Conservation (phyloP, 768 basidiomycete genomes). For the Psilocybe azurescens region DNA sequence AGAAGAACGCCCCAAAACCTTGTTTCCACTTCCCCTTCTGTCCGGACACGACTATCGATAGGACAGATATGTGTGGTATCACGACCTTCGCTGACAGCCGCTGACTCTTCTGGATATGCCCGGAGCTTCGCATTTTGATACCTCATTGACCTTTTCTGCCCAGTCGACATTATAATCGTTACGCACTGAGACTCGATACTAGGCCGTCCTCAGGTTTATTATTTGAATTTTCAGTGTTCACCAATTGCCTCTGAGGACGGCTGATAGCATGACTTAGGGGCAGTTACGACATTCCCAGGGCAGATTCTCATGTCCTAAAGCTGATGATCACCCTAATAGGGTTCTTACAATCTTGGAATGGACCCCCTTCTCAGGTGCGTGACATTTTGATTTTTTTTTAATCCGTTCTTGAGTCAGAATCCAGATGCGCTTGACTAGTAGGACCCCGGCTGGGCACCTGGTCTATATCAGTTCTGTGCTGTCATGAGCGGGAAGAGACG, state of each 20-base stretch:
- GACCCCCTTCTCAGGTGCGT: constrained; percentile 5
- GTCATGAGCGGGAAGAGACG: no score
- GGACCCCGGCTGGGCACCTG: neutral
- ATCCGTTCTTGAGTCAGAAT: neutral
- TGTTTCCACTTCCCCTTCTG: neutral
- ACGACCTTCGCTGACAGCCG: neutral
- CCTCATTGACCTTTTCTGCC: no score
- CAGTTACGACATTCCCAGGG: neutral
- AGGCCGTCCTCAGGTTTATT: no score
- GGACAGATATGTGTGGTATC: neutral
- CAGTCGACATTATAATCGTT: no score
- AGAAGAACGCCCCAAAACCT: neutral
- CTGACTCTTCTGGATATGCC: neutral
- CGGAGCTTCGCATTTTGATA: no score
- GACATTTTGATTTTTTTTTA: neutral
- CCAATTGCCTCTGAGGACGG: no score
- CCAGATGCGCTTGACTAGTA: neutral
- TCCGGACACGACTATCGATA: neutral
- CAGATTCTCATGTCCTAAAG: neutral
- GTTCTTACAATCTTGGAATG: neutral
- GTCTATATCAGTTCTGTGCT: neutral
- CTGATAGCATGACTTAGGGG: neutral
- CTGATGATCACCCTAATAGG: neutral
- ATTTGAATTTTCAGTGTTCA: no score
- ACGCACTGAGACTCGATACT: no score